Percentiles rank a stretch among this genome's conserved stretches.
These are phyloP conservation scores for Persicaria tinctoria DNA, from an alignment of 148 eudicot genomes.

Conservation along the genomic window DNA sequence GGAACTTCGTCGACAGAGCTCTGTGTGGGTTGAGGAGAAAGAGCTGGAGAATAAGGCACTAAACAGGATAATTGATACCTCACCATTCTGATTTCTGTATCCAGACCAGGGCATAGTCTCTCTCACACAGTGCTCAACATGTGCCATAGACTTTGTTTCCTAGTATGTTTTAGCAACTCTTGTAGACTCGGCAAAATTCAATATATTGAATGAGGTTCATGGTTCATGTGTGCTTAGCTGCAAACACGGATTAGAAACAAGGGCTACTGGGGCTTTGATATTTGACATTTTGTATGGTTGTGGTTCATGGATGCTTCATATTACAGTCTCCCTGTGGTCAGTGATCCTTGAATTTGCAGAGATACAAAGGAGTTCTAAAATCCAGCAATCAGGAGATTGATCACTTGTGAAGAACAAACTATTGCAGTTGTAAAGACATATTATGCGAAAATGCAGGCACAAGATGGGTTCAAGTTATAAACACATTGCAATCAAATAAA, in stretches of 20 bases:
- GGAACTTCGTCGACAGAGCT: slow-evolving; percentile 49
- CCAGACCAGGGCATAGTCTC: neutral
- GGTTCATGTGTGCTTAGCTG: neutral
- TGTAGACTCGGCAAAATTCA: neutral
- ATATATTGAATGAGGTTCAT: neutral
- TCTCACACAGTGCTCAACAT: neutral
- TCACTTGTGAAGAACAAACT: no score
- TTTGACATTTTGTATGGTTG: neutral
- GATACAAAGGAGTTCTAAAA: no score
- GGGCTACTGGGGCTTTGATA: neutral
- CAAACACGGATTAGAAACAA: neutral
- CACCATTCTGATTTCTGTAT: slow-evolving; percentile 14
- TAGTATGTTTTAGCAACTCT: neutral
- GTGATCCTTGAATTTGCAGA: no score
- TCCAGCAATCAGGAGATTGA: no score
- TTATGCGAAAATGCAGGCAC: no score
- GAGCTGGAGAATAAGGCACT: slow-evolving; percentile 30
- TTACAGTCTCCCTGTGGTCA: neutral
- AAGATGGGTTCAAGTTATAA: neutral
- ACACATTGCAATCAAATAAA: slow-evolving; percentile 11
- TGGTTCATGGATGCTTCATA: neutral
- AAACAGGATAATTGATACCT: slow-evolving; percentile 18
- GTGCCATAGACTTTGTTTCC: neutral
- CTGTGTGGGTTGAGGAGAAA: slow-evolving; percentile 60
- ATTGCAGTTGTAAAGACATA: no score